Evolutionary conservation across 352 stramenopile species (phyloP).

Genomic region (Phytophthora sp.): DNA sequence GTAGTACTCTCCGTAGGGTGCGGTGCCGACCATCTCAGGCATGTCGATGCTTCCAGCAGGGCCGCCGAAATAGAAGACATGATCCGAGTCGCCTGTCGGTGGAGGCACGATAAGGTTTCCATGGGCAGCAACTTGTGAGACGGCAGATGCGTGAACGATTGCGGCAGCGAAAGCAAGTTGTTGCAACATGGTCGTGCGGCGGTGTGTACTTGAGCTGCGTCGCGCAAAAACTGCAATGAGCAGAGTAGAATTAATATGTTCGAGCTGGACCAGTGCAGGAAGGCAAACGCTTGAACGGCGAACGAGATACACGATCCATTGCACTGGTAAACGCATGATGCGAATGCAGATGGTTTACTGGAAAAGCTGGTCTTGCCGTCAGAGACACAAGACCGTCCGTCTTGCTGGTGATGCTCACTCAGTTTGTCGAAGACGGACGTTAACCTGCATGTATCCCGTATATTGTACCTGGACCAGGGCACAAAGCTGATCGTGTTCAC

Average conservation of each 20-base stretch:
- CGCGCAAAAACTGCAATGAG: constrained; percentile 26
- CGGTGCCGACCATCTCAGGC: constrained; percentile 27
- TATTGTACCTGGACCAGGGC: no score
- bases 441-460: no score
- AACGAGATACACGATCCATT: no score
- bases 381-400: no score
- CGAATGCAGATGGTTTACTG: constrained; percentile 9
- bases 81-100: constrained; percentile 9
- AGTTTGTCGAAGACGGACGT: no score
- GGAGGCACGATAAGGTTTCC: constrained; percentile 36
- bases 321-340: not conserved
- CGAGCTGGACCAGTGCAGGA: not conserved
- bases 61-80: constrained; percentile 28
- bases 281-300: no score
- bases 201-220: not conserved
- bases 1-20: constrained; percentile 35
- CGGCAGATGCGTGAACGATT: constrained; percentile 17
- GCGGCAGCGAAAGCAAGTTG: constrained; percentile 12
- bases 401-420: no score
- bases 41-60: constrained; percentile 36
- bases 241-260: constrained; percentile 1
- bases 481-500: no score
- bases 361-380: constrained; percentile 21
- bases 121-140: constrained; percentile 16
- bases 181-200: constrained; percentile 19